Evolutionary conservation across 1,139 yeast species (phyloP).

Genomic region (Yamadazyma diddensiae): DNA sequence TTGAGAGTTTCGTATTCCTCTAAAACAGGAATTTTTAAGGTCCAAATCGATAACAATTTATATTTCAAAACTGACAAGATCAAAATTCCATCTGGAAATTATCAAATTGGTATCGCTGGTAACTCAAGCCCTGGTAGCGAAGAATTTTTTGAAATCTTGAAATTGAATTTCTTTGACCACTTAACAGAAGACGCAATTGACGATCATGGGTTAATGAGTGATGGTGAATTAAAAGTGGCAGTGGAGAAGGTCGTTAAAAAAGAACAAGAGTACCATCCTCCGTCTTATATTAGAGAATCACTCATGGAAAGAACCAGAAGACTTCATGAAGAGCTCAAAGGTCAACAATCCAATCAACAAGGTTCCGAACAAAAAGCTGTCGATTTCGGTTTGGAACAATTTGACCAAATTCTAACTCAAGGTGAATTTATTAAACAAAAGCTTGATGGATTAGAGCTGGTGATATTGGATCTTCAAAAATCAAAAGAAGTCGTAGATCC

Average conservation of each 20-base stretch:
- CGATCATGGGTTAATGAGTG: constrained; percentile 54
- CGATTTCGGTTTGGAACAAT: not conserved
- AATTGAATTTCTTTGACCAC: constrained; percentile 50
- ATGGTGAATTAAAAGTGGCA: constrained; percentile 33
- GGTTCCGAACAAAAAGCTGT: not conserved
- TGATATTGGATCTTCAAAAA: not conserved
- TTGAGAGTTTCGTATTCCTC: constrained; percentile 59
- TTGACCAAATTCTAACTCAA: constrained; percentile 1
- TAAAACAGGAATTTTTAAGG: constrained; percentile 44
- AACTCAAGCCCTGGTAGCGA: constrained; percentile 30
- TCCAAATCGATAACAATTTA: constrained; percentile 67
- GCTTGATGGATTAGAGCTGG: constrained; percentile 3
- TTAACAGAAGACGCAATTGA: constrained; percentile 55
- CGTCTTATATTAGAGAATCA: constrained; percentile 31
- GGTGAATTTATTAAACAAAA: constrained; percentile 1
- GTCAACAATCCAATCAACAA: constrained; percentile 4
- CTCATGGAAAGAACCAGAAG: constrained; percentile 36
- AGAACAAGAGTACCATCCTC: constrained; percentile 14
- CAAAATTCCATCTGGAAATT: constrained; percentile 33
- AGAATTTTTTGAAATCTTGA: constrained; percentile 62
- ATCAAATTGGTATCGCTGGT: constrained; percentile 54
- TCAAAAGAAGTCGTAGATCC: not conserved
- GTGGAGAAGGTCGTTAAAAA: constrained; percentile 8
- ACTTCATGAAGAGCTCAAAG: constrained; percentile 21
- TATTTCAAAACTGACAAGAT: constrained; percentile 64